Conservation (phyloP, 306 rosid genomes). For the Begonia loranthoides region DNA sequence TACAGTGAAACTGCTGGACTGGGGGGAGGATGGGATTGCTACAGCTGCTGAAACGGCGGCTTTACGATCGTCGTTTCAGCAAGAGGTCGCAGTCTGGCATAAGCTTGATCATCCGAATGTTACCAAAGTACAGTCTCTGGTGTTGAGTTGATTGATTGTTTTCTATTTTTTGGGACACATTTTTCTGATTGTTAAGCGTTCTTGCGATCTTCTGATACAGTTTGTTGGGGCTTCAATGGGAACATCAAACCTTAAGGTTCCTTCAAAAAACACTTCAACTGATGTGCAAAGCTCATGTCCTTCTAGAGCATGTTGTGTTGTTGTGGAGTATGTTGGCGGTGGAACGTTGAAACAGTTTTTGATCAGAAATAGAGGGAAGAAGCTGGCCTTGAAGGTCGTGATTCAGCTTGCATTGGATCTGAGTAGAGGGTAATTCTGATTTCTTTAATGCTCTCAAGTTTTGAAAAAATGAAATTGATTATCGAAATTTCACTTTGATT, state of each 20-base stretch:
- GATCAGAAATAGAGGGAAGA: conserved; percentile 33
- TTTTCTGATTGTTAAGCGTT: conserved; percentile 3
- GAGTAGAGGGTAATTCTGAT: conserved; percentile 35
- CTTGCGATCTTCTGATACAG: conserved; percentile 23
- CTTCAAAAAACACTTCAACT: conserved; percentile 29
- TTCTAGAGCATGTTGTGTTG: conserved; percentile 59
- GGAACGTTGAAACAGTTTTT: conserved; percentile 49
- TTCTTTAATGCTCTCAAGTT: not conserved
- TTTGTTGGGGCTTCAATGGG: conserved; percentile 75
- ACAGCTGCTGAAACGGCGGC: conserved; percentile 66
- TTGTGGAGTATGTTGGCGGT: conserved; percentile 44
- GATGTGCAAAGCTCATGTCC: conserved; percentile 26
- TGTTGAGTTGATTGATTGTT: too few species aligned
- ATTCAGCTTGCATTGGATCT: conserved; percentile 53
- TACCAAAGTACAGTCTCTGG: conserved; percentile 42
- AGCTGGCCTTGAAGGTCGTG: conserved; percentile 45
- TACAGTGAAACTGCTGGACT: conserved; percentile 89
- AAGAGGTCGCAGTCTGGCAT: conserved; percentile 98
- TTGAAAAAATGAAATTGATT: not conserved
- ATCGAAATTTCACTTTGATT: not conserved
- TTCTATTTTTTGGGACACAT: too few species aligned
- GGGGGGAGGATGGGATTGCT: conserved; percentile 91
- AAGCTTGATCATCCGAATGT: conserved; percentile 93
- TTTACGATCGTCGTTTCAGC: conserved; percentile 71
- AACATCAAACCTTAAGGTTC: conserved; percentile 45